These are phyloP conservation scores for Aspergillus taichungensis DNA, from an alignment of 495 filamentous ascomycete species.

Conservation along the genomic window DNA sequence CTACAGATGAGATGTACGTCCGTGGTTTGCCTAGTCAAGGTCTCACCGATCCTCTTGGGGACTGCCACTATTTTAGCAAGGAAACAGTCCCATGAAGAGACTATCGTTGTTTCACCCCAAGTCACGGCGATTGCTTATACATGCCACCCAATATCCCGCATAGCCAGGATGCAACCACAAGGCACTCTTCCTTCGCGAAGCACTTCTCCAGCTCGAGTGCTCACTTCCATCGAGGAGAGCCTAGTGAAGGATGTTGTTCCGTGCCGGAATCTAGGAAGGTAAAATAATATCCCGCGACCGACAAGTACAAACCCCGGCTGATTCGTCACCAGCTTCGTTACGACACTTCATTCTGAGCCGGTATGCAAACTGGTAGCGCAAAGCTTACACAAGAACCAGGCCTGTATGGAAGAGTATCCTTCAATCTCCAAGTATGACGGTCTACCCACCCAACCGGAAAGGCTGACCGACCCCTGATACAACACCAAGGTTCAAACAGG, in stretches of 20 bases:
- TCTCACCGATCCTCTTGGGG: too few relatives aligned
- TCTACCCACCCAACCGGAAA: background rate
- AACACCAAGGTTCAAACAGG: background rate
- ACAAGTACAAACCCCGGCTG: background rate
- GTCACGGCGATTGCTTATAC: too few relatives aligned
- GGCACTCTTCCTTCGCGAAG: too few relatives aligned
- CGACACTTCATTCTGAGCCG: background rate
- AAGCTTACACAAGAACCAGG: slow-evolving; percentile 1
- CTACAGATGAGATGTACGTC: too few relatives aligned
- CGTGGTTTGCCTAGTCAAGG: too few relatives aligned
- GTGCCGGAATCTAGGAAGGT: background rate
- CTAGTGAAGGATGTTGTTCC: background rate
- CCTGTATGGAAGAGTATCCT: background rate
- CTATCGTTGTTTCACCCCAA: too few relatives aligned
- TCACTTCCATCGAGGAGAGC: background rate
- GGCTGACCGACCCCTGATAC: background rate
- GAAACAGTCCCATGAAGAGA: too few relatives aligned
- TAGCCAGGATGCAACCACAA: too few relatives aligned
- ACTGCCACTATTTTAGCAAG: too few relatives aligned
- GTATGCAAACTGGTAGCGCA: background rate
- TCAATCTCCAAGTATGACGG: background rate
- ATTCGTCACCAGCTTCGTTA: background rate
- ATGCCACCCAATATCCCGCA: too few relatives aligned
- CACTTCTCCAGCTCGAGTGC: too few relatives aligned
- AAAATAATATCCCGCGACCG: background rate